Conservation (phyloP, 1,284 basidiomycete genomes). For the Sporisorium reilianum region DNA sequence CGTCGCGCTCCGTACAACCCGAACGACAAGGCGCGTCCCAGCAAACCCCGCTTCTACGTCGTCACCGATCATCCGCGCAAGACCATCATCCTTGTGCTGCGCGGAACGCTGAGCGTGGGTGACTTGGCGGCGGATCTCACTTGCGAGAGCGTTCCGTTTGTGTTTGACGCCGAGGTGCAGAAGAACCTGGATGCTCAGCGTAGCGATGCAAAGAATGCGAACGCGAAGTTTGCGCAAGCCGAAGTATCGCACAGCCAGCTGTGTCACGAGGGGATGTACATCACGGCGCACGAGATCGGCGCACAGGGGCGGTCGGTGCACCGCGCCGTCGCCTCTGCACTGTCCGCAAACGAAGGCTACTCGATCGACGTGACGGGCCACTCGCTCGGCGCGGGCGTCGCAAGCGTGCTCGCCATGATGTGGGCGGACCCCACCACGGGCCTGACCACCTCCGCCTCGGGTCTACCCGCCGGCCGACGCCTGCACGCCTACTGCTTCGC, state of each 20-base stretch:
- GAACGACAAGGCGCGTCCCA: constrained; percentile 33
- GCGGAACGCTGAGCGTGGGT: constrained; percentile 64
- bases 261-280: constrained; percentile 77
- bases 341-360: constrained; percentile 78
- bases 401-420: constrained; percentile 81
- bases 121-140: constrained; percentile 67
- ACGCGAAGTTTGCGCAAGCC: background rate
- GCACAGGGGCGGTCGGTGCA: constrained; percentile 81
- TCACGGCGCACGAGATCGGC: constrained; percentile 83
- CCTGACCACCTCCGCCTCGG: constrained; percentile 46
- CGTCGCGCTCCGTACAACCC: constrained; percentile 9
- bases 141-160: constrained; percentile 58
- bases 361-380: constrained; percentile 76
- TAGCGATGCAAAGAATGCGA: too few species aligned
- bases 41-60: constrained; percentile 61
- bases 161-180: constrained; percentile 26
- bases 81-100: constrained; percentile 60
- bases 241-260: constrained; percentile 24
- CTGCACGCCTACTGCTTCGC: constrained; percentile 84
- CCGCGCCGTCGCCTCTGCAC: constrained; percentile 78
- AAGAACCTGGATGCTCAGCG: constrained; percentile 21
- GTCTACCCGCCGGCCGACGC: constrained; percentile 77
- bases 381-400: constrained; percentile 87
- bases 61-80: constrained; percentile 60
- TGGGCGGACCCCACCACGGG: constrained; percentile 76